Evolutionary conservation across 2,329 filamentous ascomycete species (phyloP).

Genomic region (Neonectria neomacrospora): DNA sequence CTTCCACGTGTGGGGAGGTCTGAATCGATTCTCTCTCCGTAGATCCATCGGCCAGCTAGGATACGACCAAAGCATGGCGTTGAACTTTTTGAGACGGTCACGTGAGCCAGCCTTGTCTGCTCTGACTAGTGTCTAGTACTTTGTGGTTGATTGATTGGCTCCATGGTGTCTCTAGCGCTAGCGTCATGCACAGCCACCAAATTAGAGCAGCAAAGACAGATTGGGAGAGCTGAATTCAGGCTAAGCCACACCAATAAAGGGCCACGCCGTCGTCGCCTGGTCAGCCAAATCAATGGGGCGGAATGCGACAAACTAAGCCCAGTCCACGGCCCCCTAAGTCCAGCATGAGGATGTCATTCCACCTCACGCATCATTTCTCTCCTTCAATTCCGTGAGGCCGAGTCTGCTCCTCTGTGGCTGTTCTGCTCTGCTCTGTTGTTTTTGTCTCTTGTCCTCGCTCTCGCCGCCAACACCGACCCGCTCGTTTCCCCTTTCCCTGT

Average conservation of each 20-base stretch:
- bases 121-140: too few relatives aligned
- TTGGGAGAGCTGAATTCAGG: neutral
- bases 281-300: constrained; percentile 42
- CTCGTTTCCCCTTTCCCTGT: constrained; percentile 26
- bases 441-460: constrained; percentile 10
- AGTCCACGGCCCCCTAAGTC: constrained; percentile 33
- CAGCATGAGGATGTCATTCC: constrained; percentile 44
- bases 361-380: constrained; percentile 42
- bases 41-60: constrained; percentile 29
- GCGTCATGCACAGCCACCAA: constrained; percentile 31
- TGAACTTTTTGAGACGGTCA: constrained; percentile 44
- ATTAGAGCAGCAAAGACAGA: constrained; percentile 25
- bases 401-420: constrained; percentile 31
- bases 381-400: constrained; percentile 39
- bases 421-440: constrained; percentile 22
- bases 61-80: constrained; percentile 35
- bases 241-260: constrained; percentile 17
- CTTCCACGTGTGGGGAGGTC: constrained; percentile 33
- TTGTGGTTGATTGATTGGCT: neutral
- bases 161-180: neutral
- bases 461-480: constrained; percentile 12
- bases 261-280: constrained; percentile 47
- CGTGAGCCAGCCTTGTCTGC: constrained; percentile 28
- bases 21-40: constrained; percentile 38
- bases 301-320: constrained; percentile 38